Evolutionary conservation across 768 basidiomycete genomes (phyloP).

Genomic region (Leccinum rimulosum): DNA sequence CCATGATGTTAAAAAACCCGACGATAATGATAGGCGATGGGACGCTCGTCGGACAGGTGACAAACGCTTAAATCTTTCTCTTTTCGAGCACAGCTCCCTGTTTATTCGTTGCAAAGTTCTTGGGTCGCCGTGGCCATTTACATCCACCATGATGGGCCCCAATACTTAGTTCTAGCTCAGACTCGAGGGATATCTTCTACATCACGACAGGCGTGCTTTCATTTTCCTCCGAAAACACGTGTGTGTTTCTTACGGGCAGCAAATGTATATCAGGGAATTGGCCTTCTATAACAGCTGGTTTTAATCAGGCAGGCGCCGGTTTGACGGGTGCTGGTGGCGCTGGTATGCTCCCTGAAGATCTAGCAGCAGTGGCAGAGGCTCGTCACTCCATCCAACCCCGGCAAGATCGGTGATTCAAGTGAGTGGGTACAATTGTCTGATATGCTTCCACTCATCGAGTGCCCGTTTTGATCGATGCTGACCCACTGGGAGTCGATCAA

Average conservation of each 20-base stretch:
- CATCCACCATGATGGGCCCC: no score
- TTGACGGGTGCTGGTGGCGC: slow-evolving; percentile 49
- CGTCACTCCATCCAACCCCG: slow-evolving; percentile 76
- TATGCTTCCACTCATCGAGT: slow-evolving; percentile 10
- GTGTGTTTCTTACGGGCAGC: no score
- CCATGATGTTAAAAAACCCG: background rate
- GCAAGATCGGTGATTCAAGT: slow-evolving; percentile 80
- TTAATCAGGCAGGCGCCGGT: slow-evolving; percentile 39
- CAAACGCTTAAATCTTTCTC: no score
- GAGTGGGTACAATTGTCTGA: slow-evolving; percentile 23
- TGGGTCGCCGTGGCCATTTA: no score
- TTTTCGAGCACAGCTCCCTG: no score
- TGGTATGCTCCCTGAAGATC: slow-evolving; percentile 59
- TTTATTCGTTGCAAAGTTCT: no score
- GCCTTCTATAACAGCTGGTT: no score
- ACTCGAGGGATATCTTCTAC: background rate
- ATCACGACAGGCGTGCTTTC: background rate
- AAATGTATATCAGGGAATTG: no score
- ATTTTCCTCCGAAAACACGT: background rate
- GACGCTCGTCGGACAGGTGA: no score
- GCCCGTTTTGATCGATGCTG: slow-evolving; percentile 86
- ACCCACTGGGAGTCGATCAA: slow-evolving; percentile 90
- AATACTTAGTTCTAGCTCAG: no score
- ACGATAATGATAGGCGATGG: background rate
- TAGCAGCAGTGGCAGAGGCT: slow-evolving; percentile 54